These are phyloP conservation scores for Aphanocladium album DNA, from an alignment of 2,329 filamentous ascomycete genomes.

Conservation along the genomic window DNA sequence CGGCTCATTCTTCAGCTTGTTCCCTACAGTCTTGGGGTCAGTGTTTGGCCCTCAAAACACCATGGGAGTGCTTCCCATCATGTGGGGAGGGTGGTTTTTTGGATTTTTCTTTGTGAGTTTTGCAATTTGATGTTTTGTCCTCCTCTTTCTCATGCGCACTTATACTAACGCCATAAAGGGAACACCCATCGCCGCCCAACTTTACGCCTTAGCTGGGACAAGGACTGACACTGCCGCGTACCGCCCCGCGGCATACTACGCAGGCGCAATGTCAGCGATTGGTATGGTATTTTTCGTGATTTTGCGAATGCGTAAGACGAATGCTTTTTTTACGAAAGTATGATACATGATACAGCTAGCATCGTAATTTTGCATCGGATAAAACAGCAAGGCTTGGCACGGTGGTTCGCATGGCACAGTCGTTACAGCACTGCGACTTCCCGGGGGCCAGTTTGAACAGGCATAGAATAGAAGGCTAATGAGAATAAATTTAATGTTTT, in stretches of 20 bases:
- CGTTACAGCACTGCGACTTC: too few relatives aligned
- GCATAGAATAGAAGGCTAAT: too few relatives aligned
- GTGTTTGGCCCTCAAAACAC: slow-evolving; percentile 21
- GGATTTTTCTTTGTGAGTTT: slow-evolving; percentile 24
- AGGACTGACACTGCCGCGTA: slow-evolving; percentile 17
- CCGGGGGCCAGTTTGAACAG: too few relatives aligned
- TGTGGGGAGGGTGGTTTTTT: slow-evolving; percentile 25
- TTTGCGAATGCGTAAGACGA: neutral
- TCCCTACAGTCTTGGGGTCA: slow-evolving; percentile 19
- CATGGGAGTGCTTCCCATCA: slow-evolving; percentile 22
- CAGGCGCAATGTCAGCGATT: slow-evolving; percentile 21
- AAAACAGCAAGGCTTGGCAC: neutral
- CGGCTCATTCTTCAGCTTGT: slow-evolving; percentile 26
- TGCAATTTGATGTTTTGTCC: too few relatives aligned
- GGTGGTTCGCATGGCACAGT: too few relatives aligned
- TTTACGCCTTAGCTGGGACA: slow-evolving; percentile 21
- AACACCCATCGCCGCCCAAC: slow-evolving; percentile 23
- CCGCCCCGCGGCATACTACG: slow-evolving; percentile 24
- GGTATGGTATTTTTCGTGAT: slow-evolving; percentile 16
- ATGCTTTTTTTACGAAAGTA: neutral
- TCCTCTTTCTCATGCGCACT: too few relatives aligned
- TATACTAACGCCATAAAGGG: slow-evolving; percentile 18
- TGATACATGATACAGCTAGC: neutral
- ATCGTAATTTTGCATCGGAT: neutral
- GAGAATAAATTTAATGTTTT: neutral